Percentiles rank a stretch among this genome's conserved stretches.
Evolutionary conservation across 257 asterid species (phyloP).

Genomic region (Ligustrum vulgare): DNA sequence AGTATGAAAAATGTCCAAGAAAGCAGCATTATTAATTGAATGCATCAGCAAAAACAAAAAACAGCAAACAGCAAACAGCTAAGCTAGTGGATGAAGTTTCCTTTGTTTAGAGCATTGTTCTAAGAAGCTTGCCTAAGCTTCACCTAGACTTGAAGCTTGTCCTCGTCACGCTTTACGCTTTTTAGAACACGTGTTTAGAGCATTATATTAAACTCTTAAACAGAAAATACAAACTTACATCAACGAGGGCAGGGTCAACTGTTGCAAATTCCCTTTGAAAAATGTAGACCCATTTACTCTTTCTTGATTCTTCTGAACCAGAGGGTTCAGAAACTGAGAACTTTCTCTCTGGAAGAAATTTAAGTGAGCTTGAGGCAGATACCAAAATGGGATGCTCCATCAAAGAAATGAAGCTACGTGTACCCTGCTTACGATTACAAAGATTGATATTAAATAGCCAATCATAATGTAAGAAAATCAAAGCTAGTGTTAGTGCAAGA

Average conservation of each 20-base stretch:
- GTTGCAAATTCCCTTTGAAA: conserved; percentile 94
- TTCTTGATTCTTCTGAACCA: conserved; percentile 32
- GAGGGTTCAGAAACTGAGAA: conserved; percentile 46
- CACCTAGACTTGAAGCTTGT: too few species aligned
- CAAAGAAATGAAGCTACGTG: conserved; percentile 51
- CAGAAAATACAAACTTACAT: conserved; percentile 48
- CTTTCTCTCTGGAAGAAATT: conserved; percentile 50
- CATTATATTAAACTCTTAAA: conserved; percentile 3
- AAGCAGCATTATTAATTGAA: not conserved
- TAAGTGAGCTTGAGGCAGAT: conserved; percentile 59
- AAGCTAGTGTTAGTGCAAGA: not conserved
- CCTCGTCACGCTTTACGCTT: too few species aligned
- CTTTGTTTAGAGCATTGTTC: not conserved
- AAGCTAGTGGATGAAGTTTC: not conserved
- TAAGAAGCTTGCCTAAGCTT: too few species aligned
- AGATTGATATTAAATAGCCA: conserved; percentile 10
- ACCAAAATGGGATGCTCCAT: conserved; percentile 74
- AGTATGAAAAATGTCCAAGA: not conserved
- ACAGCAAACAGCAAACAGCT: not conserved
- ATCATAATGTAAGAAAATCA: not conserved
- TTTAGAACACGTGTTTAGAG: not conserved
- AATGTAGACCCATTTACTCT: conserved; percentile 63
- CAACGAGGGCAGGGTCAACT: conserved; percentile 74
- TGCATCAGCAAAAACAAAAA: not conserved
- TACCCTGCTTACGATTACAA: conserved; percentile 45